A percentile compares a stretch with the other conserved stretches of the same genome.
Evolutionary conservation across 2,329 filamentous ascomycete genomes (phyloP).

Genomic region (Pyrenochaeta sp.): DNA sequence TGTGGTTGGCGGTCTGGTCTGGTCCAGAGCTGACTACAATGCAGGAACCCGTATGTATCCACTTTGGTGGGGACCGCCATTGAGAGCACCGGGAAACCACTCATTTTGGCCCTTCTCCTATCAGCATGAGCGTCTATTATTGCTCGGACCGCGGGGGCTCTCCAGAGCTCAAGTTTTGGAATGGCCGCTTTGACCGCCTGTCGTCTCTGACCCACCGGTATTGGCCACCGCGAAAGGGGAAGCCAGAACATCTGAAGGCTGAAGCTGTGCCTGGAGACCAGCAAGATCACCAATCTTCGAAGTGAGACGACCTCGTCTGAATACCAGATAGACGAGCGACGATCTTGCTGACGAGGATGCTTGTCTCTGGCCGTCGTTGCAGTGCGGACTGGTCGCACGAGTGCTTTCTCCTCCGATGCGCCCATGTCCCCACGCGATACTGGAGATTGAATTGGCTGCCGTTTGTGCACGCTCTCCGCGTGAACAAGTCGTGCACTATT

Average conservation of each 20-base stretch:
- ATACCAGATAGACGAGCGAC: not conserved
- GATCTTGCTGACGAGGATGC: not conserved
- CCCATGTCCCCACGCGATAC: conserved; percentile 6
- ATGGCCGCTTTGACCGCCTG: conserved; percentile 6
- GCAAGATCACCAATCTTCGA: too few relatives aligned
- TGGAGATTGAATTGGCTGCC: conserved; percentile 12
- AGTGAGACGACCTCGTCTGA: too few relatives aligned
- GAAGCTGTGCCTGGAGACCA: too few relatives aligned
- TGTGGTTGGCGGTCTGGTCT: conserved; percentile 14
- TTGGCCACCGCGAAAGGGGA: too few relatives aligned
- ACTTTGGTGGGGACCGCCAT: conserved; percentile 8
- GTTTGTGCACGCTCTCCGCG: conserved; percentile 16
- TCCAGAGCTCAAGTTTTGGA: conserved; percentile 6
- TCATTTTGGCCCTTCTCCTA: conserved; percentile 14
- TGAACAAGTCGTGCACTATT: conserved; percentile 25
- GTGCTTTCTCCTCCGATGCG: conserved; percentile 12
- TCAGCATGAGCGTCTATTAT: conserved; percentile 25
- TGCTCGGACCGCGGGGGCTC: conserved; percentile 12
- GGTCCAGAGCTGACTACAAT: conserved; percentile 28
- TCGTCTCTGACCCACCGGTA: too few relatives aligned
- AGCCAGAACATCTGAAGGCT: too few relatives aligned
- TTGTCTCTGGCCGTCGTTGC: conserved; percentile 1
- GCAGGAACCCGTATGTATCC: conserved; percentile 33
- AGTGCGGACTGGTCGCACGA: conserved; percentile 7
- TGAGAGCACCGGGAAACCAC: conserved; percentile 10